Base-by-base conservation (phyloP, 805 yeast species). In the Candida patagonica region DNA sequence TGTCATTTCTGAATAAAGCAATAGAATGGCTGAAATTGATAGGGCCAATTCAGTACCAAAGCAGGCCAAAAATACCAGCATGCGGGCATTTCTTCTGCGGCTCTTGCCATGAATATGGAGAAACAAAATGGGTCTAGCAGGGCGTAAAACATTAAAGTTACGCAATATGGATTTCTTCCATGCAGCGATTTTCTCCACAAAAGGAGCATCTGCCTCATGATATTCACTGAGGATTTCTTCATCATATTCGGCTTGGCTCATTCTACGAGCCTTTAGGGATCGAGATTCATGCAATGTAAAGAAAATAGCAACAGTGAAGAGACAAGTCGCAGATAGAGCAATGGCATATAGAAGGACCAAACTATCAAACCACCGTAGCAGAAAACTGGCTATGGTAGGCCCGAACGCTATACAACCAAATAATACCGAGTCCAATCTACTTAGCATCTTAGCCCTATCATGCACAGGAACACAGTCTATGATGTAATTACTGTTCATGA, bases 381-480 rank as follows among this genome's bases (percentile, higher is more conserved):
- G 21, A 7, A 47, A 30, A 20, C 53, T 49, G 10, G 55, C 57
- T 9, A 46, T 12, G 17, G 42, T 42, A 8, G 56, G 58, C 5
- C 58, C 59, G 13, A 49, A 12, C 4, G 59, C 61, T 34, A 50
- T 30, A 23, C 57, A 55, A 7, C 42, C 48, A 42, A 52, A 56
- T 36, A 55, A n/a, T 29, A 47, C 41, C 6, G 57, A 51, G 24
- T 55, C 56, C 19, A 54, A 31, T 7, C 44, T 22, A 5, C 54
- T 53, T 46, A 66, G 51, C 37, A 53, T 59, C 9, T 49, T 33
- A 5, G 59, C 54, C 45, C 94, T 62, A 41, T 72, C 66, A 25
- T 65, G 67, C 1, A 83, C 71, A 16, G 76, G 79, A 5, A 77
- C 78, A 29, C 84, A 75, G 60, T 86, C 95, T 3, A 85, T 66